Evolutionary conservation across 2,329 filamentous ascomycete species (phyloP).

Genomic region (Myriosclerotinia curreyana): DNA sequence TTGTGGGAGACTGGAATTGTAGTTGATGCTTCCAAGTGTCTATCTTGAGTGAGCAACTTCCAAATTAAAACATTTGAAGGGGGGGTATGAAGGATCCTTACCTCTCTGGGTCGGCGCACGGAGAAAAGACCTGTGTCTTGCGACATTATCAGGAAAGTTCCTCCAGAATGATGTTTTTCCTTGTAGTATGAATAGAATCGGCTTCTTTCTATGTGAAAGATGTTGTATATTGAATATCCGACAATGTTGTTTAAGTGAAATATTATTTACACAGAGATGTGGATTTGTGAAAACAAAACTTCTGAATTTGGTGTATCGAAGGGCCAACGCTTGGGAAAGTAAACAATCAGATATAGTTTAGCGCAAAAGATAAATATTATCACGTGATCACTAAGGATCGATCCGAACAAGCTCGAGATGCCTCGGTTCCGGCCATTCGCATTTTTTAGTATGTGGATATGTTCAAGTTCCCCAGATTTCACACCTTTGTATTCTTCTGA

Average conservation of each 20-base stretch:
- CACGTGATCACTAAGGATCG: not conserved
- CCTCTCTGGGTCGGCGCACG: constrained; percentile 87
- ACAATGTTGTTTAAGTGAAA: constrained; percentile 5
- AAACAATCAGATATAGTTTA: constrained; percentile 20
- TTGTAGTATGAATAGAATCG: not conserved
- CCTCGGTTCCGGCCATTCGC: constrained; percentile 30
- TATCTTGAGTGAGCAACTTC: constrained; percentile 41
- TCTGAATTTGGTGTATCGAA: constrained; percentile 7
- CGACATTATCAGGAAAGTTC: constrained; percentile 59
- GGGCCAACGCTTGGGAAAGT: constrained; percentile 18
- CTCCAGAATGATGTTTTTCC: constrained; percentile 4
- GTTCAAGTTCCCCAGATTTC: constrained; percentile 17
- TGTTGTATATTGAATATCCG: not conserved
- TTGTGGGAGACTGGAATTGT: constrained; percentile 82
- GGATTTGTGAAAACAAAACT: constrained; percentile 20
- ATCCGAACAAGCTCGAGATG: not conserved
- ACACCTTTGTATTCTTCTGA: constrained; percentile 8
- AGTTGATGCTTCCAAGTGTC: constrained; percentile 83
- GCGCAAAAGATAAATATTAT: not conserved
- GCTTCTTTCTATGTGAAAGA: constrained; percentile 15
- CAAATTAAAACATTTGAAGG: constrained; percentile 4
- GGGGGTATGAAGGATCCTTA: constrained; percentile 44
- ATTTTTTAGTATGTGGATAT: constrained; percentile 20
- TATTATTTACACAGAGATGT: constrained; percentile 6
- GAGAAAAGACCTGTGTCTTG: constrained; percentile 87